Base-by-base conservation (phyloP, 129 eudicot genomes). In the Arctium minus region DNA sequence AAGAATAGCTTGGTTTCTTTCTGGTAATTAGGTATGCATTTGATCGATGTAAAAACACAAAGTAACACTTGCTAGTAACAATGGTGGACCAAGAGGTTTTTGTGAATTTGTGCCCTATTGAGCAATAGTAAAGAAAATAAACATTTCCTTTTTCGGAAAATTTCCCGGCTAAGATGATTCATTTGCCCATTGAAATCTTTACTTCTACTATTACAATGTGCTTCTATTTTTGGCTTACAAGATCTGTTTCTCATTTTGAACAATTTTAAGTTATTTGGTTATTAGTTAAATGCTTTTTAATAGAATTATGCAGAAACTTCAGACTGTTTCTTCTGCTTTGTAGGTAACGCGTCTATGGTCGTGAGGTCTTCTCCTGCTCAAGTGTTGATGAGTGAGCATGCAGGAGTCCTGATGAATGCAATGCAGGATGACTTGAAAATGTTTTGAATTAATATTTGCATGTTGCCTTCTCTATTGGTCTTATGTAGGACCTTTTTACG, bases 321-420 rank as follows among this genome's bases (percentile, higher is more conserved):
- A 65, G 35, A 0, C 53, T 42, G 3, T 78, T 74, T 73, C 56
- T 75, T 73, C 35, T 73, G 3, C 29, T 18, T 62, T 78, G 75
- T 48, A 84, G 87, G 79, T 79, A 75, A 84, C 79, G 40, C 70
- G 38, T 79, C 70, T 72, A 42, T 56, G 40, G 32, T 72, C 18
- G 39, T 31, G 53, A 60, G 74, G 72, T 67, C 40, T 70, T 29
- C 36, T 53, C 22, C 5, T 35, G n/a, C 22, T 48, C 71, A 82
- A 75, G n/a, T 75, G 39, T 68, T 5, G 65, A 76, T 36, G 72
- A 76, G 3, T 33, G 80, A 68, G 76, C n/a, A 76, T 12, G 37
- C 40, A 1, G n/a, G 36, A 32, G n/a, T 56, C 32, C 65, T 62
- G 75, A 64, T 73, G 75, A 9, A 70, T 79, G 75, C 80, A 79